Percentiles rank a stretch among this genome's conserved stretches.
phyloP scores from a whole-genome alignment of 768 basidiomycete species.

The Galerina sulciceps region DNA sequence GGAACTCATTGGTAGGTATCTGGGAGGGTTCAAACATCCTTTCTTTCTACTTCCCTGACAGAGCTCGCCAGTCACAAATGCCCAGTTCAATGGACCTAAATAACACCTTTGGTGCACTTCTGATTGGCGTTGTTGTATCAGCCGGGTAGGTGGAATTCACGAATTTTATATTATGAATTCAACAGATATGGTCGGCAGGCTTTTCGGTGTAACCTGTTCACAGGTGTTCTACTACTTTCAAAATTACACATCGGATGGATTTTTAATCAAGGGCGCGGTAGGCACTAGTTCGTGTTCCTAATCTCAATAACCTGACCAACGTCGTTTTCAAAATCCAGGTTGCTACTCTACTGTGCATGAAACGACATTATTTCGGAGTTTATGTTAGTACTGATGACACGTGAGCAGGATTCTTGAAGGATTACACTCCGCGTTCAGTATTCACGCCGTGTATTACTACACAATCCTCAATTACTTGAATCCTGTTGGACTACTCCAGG shows the following conservation, averaged over 20 bases:
- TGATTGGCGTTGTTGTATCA: neutral
- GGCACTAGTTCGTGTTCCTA: neutral
- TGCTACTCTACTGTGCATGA: neutral
- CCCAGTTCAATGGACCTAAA: neutral
- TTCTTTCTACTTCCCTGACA: too few relatives aligned
- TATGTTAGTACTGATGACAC: neutral
- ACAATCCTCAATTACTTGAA: neutral
- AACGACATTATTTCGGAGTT: neutral
- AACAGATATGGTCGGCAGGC: neutral
- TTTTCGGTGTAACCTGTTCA: conserved; percentile 3
- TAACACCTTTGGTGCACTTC: conserved; percentile 2
- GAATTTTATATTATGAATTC: neutral
- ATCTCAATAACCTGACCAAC: neutral
- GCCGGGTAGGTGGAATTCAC: neutral
- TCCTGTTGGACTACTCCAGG: neutral
- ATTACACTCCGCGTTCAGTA: neutral
- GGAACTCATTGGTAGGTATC: too few relatives aligned
- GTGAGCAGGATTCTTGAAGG: neutral
- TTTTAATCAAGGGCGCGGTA: conserved; percentile 1
- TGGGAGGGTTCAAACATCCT: too few relatives aligned
- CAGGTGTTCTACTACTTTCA: conserved; percentile 6
- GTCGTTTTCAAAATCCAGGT: neutral
- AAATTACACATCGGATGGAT: conserved; percentile 3
- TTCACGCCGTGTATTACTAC: conserved; percentile 2
- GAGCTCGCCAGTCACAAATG: too few relatives aligned